Percentiles rank a stretch among this genome's conserved stretches.
phyloP scores from a whole-genome alignment of 768 basidiomycete species.

The Leccinum subgranulosum region DNA sequence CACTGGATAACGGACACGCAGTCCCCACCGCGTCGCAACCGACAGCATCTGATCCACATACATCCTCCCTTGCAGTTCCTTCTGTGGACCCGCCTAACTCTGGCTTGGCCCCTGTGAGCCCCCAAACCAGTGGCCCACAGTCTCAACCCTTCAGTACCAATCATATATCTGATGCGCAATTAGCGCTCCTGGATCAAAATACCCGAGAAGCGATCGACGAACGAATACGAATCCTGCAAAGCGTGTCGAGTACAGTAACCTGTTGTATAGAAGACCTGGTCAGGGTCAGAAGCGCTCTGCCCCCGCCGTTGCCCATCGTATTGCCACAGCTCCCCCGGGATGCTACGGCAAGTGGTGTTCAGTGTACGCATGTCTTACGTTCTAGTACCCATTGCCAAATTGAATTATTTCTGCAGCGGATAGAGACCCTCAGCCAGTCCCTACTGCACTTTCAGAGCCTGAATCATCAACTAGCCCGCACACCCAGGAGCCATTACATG shows the following conservation, averaged over 20 bases:
- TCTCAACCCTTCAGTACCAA: conserved; percentile 36
- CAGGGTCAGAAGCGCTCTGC: conserved; percentile 69
- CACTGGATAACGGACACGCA: conserved; percentile 15
- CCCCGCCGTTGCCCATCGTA: conserved; percentile 30
- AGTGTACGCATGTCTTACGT: conserved; percentile 11
- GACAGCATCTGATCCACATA: conserved; percentile 5
- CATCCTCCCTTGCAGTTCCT: conserved; percentile 4
- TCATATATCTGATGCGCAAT: conserved; percentile 47
- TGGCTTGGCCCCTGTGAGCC: not conserved
- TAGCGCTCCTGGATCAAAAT: conserved; percentile 58
- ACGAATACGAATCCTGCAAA: conserved; percentile 72
- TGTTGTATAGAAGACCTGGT: conserved; percentile 78
- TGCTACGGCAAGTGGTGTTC: conserved; percentile 8
- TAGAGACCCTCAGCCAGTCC: not conserved
- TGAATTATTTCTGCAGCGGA: not conserved
- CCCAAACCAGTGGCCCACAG: conserved; percentile 2
- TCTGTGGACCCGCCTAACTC: not conserved
- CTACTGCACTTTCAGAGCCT: not conserved
- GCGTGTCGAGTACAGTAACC: conserved; percentile 71
- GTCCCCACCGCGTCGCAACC: not conserved
- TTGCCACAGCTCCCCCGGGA: conserved; percentile 7
- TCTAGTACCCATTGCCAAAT: not conserved
- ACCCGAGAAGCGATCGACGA: conserved; percentile 86
- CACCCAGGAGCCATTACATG: not conserved
- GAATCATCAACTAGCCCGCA: not conserved